Evolutionary conservation across 2,329 filamentous ascomycete species (phyloP), one percentile per base, ranked within the genome.

Genomic region (Fusarium humuli): DNA sequence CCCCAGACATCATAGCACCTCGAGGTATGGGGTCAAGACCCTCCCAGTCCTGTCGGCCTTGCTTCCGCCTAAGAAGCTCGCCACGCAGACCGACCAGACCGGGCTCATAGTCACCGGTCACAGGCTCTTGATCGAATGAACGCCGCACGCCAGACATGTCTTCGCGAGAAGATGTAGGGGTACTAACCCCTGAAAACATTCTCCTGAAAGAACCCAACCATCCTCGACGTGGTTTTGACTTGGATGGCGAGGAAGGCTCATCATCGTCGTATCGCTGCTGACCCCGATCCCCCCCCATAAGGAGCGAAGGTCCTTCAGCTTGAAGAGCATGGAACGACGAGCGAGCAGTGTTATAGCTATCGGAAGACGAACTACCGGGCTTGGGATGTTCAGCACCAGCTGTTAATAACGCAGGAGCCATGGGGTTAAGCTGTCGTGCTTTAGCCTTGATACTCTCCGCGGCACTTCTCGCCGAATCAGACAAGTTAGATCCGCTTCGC

Each of bases 191-290:
- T 53, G 78, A 80, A 45, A 93, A 87, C 13, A 90, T 90, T 40
- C 90, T 85, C 20, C 88, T 85, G 22, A 94, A 78, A 49, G 88
- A 92, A 23, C 91, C 91, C 13, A 94, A 81, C 89, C 91, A 93
- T 25, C 86, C 86, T n/a, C 85, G 81, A 6, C 84, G 79, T 44
- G 84, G 81, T 75, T 88, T 90, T 14, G 74, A 80, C 80, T 90
- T 86, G 76, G 87, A 88, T 22, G 90, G 84, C 54, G 86, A 88
- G 1, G 86, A 83, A 3, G 86, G 82, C 22, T 78, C 78, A 22
- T 79, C 76, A 7, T 81, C 78, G 12, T 83, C 79, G 9, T 81
- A 75, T 7, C 73, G 71, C n/a, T 69, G 23, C 18, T 69, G 23
- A 49, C 54, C 62, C 53, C 71, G 52, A 48, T 75, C 66, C 20